Conservation (phyloP, 2,329 filamentous ascomycete genomes). For the Colletotrichum simmondsii region DNA sequence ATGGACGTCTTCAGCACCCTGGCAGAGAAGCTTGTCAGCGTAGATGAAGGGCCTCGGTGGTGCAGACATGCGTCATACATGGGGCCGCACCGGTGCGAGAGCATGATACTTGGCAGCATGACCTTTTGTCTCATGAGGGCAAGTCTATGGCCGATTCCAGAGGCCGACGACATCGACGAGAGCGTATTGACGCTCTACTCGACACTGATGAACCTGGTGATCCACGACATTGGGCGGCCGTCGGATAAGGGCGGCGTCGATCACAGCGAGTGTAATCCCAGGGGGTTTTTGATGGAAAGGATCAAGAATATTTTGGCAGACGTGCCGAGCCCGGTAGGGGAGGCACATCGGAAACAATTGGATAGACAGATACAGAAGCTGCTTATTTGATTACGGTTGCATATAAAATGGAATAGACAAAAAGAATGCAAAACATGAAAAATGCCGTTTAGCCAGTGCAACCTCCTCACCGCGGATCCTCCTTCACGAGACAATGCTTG, state of each 20-base stretch:
- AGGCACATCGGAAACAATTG: constrained; percentile 24
- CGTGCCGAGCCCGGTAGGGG: constrained; percentile 31
- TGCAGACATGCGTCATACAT: constrained; percentile 46
- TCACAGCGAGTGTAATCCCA: constrained; percentile 40
- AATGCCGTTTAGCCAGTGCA: too few relatives aligned
- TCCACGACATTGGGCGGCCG: constrained; percentile 41
- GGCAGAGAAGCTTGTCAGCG: constrained; percentile 39
- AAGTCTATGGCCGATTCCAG: constrained; percentile 45
- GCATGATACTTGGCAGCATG: constrained; percentile 49
- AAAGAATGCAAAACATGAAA: not conserved
- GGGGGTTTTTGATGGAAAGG: constrained; percentile 31
- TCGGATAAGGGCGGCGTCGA: constrained; percentile 25
- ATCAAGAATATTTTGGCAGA: constrained; percentile 37
- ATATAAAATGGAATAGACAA: not conserved
- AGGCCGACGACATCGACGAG: constrained; percentile 37
- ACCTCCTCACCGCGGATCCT: too few relatives aligned
- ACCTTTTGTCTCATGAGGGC: constrained; percentile 46
- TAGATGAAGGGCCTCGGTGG: constrained; percentile 45
- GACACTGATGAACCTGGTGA: constrained; percentile 39
- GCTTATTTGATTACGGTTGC: not conserved
- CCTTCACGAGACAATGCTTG: too few relatives aligned
- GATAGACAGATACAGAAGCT: constrained; percentile 29
- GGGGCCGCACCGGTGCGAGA: constrained; percentile 48
- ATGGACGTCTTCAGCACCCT: constrained; percentile 40
- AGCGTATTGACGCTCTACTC: constrained; percentile 39